Base-by-base conservation (phyloP, 2,329 filamentous ascomycete species). In the Aureobasidium mangrovei region DNA sequence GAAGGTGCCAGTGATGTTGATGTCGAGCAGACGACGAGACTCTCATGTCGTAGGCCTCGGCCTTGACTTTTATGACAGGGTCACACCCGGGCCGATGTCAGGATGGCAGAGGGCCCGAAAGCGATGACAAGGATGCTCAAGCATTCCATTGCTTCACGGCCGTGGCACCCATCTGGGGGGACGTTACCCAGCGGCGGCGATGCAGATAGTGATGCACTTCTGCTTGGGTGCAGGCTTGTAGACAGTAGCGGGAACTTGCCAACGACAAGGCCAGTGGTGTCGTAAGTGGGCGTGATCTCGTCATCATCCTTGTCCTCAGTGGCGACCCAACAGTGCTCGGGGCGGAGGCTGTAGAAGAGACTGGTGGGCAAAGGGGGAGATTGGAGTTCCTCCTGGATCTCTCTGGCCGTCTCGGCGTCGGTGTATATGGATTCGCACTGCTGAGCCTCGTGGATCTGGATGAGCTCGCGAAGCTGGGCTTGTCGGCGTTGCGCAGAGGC, bases 1-100 rank as follows among this genome's bases (percentile, higher is more conserved):
- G 62, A 88, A 90, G 0, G 77, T 73, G 0, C 86, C 86, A 0
- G 83, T 86, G 0, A 83, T 79, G 64, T 91, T 90, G 63, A 89
- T 77, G 55, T 88, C 84, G 24, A 89, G 62, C 0, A 84, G 77
- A 31, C 76, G 75, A 7, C 81, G 76, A 18, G 18, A 18, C 18
- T 18, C 18, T 18, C 18, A 18, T 18, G 18, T 18, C 18, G 18
- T 18, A 18, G 18, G 18, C 18, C 18, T 18, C 18, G 18, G 18
- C 18, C 18, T 18, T 18, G 18, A 18, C 18, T 18, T 18, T 18
- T 18, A 18, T 18, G 18, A 18, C 18, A 18, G 18, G 18, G 18
- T 18, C 18, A 18, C 18, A 18, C 18, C 18, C 18, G 18, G 18
- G 18, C 18, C 18, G 18, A 18, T 18, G 18, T 18, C 18, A 18